phyloP scores from a whole-genome alignment of 768 basidiomycete genomes.

The Infundibulicybe gibba region DNA sequence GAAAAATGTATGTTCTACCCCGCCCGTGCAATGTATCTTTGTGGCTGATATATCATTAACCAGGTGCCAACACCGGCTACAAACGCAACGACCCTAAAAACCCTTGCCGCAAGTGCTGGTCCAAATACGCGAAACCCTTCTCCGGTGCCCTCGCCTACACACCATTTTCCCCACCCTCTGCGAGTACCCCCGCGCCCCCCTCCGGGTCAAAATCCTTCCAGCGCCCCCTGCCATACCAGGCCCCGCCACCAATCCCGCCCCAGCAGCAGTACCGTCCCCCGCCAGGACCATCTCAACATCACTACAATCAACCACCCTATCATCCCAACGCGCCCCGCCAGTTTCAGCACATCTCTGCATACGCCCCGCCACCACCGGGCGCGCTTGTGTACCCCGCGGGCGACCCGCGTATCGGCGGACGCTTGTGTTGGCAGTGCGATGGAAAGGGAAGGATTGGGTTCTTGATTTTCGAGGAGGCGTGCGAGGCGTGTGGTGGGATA shows the following conservation, averaged over 20 bases:
- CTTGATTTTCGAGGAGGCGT: conserved; percentile 54
- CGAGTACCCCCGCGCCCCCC: background rate
- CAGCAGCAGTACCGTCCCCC: background rate
- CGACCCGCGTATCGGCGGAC: conserved; percentile 68
- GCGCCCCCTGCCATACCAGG: conserved; percentile 29
- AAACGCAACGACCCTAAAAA: conserved; percentile 62
- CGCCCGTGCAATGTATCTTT: background rate
- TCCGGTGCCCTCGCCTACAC: conserved; percentile 56
- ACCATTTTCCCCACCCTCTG: conserved; percentile 17
- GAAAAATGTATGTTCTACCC: conserved; percentile 52
- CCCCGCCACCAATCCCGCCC: conserved; percentile 14
- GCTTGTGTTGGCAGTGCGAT: conserved; percentile 59
- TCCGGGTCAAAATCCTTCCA: conserved; percentile 24
- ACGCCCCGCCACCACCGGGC: conserved; percentile 25
- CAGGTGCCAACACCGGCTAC: conserved; percentile 75
- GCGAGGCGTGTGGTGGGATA: conserved; percentile 58
- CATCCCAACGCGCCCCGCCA: background rate
- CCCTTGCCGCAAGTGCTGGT: conserved; percentile 77
- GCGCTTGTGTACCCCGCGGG: conserved; percentile 54
- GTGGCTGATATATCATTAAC: background rate
- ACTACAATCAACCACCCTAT: background rate
- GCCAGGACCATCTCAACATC: conserved; percentile 2
- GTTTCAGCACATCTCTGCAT: background rate
- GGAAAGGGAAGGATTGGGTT: conserved; percentile 53
- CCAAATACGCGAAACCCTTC: conserved; percentile 60